Conservation (phyloP, 192 early-diverging fungal genomes). For the Coemansia sp. region DNA sequence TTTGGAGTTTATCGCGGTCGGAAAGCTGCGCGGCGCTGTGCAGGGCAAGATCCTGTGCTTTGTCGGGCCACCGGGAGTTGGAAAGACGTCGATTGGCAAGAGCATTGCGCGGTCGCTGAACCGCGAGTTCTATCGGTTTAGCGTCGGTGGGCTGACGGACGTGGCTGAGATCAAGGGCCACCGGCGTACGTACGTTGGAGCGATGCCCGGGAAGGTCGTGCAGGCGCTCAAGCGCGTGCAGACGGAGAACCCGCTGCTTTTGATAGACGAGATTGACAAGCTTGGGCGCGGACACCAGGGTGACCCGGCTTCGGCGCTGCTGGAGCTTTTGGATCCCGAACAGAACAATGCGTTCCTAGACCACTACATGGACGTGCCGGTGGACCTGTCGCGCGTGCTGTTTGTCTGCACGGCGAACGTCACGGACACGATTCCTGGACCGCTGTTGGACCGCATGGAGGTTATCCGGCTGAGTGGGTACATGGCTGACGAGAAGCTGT, state of each 20-base stretch:
- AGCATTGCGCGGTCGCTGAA: constrained; percentile 92
- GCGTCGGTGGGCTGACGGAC: constrained; percentile 95
- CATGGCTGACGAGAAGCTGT: constrained; percentile 80
- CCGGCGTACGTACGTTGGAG: constrained; percentile 97
- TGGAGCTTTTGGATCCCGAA: constrained; percentile 97
- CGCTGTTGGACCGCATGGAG: constrained; percentile 99
- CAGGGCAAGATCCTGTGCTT: constrained; percentile 99
- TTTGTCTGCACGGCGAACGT: constrained; percentile 99
- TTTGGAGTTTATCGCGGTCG: constrained; percentile 98
- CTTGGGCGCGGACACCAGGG: constrained; percentile 97
- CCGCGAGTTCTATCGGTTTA: constrained; percentile 95
- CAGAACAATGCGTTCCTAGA: constrained; percentile 97
- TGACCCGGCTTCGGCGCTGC: constrained; percentile 92
- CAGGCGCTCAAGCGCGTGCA: constrained; percentile 99
- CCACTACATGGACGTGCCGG: constrained; percentile 99
- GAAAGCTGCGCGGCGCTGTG: constrained; percentile 90
- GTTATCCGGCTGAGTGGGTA: constrained; percentile 92
- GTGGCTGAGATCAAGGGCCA: constrained; percentile 99
- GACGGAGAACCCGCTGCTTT: constrained; percentile 94
- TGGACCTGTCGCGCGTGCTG: constrained; percentile 96
- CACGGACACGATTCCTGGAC: constrained; percentile 95
- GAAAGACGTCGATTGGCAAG: constrained; percentile 98
- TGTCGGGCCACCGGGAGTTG: constrained; percentile 98
- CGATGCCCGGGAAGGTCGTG: constrained; percentile 99
- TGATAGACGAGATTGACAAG: constrained; percentile 99